Conservation (phyloP, 2,329 filamentous ascomycete species). For the Fusarium oligoseptatum region DNA sequence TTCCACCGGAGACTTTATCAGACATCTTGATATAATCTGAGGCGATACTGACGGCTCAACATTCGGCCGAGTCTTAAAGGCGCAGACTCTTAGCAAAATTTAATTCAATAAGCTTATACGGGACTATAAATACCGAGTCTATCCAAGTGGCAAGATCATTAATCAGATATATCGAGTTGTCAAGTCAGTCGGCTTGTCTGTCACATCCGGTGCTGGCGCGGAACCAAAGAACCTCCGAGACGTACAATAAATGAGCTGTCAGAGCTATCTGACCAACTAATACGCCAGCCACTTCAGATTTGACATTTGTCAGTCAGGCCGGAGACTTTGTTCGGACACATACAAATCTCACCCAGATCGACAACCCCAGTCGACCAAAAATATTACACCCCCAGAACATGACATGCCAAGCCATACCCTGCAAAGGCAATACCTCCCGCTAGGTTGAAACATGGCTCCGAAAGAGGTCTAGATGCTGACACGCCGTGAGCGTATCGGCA, state of each 20-base stretch:
- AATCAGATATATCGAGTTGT: neutral
- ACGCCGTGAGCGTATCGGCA: neutral
- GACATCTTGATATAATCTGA: neutral
- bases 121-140: no score
- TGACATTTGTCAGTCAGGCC: no score
- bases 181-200: neutral
- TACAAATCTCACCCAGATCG: neutral
- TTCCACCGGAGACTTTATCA: neutral
- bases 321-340: constrained; percentile 12
- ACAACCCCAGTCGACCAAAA: neutral
- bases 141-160: neutral
- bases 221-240: neutral
- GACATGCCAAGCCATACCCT: neutral
- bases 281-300: no score
- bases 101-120: neutral
- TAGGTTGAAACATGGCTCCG: neutral
- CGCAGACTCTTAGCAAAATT: neutral
- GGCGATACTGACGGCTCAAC: neutral
- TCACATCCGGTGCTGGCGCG: neutral
- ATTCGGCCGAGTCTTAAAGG: neutral
- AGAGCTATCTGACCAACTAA: neutral
- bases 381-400: neutral
- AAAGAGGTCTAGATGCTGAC: constrained; percentile 1
- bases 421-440: neutral
- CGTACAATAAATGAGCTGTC: neutral